These are phyloP conservation scores for Aureobasidium lini DNA, from an alignment of 2,329 filamentous ascomycete species.

Conservation along the genomic window DNA sequence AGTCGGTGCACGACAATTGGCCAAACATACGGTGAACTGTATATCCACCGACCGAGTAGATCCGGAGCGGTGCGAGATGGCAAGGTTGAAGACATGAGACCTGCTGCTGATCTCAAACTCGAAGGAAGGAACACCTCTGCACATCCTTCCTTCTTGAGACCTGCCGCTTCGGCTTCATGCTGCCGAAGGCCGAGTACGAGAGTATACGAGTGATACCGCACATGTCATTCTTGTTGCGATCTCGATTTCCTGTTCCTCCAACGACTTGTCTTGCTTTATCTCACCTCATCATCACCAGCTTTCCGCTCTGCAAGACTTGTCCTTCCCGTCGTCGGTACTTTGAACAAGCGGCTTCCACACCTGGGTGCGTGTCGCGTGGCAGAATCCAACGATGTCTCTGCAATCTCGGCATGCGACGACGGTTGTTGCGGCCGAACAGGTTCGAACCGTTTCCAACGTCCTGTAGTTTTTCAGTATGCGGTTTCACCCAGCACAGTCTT, in stretches of 20 bases:
- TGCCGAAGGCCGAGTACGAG: not conserved
- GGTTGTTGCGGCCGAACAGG: not conserved
- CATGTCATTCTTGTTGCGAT: not conserved
- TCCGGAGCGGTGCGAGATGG: not conserved
- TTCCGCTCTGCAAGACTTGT: not conserved
- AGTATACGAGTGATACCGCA: not conserved
- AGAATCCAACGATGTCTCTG: not conserved
- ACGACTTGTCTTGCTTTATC: too few species aligned
- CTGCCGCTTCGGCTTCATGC: not conserved
- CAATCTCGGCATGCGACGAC: not conserved
- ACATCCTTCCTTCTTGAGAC: not conserved
- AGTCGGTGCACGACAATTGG: too few species aligned
- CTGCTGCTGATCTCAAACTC: not conserved
- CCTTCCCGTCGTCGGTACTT: too few species aligned
- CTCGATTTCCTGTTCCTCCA: not conserved
- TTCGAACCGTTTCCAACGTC: constrained; percentile 2
- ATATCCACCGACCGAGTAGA: not conserved
- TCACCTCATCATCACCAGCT: not conserved
- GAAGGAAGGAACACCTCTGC: too few species aligned
- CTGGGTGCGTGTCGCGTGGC: not conserved
- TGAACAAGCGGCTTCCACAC: too few species aligned
- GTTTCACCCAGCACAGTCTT: not conserved
- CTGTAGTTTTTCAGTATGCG: not conserved
- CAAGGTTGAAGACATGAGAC: not conserved
- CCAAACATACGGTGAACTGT: too few species aligned